These are phyloP conservation scores for Chlamydomonas sp. DNA, from an alignment of 139 green algal genomes.

Conservation along the genomic window DNA sequence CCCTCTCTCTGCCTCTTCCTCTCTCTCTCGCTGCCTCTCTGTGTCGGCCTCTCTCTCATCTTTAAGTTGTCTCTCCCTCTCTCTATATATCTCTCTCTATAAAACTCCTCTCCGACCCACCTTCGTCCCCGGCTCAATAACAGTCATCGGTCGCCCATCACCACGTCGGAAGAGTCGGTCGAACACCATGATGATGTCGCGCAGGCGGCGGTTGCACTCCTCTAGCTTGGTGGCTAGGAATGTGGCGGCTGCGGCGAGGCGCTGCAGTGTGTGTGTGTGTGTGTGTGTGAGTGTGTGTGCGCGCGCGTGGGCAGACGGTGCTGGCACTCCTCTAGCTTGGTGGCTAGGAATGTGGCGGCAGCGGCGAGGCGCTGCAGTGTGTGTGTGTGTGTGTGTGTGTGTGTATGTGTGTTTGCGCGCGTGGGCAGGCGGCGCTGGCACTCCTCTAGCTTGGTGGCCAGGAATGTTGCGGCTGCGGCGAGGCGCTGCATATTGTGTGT, in stretches of 20 bases:
- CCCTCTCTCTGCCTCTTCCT: too few relatives aligned
- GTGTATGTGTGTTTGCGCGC: too few relatives aligned
- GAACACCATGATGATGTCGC: constrained; percentile 69
- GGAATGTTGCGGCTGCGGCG: too few relatives aligned
- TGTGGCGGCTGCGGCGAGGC: constrained; percentile 53
- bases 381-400: too few relatives aligned
- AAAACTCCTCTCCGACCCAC: constrained; percentile 25
- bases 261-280: too few relatives aligned
- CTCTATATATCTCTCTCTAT: background rate
- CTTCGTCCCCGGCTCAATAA: constrained; percentile 58
- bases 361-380: constrained; percentile 60
- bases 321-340: constrained; percentile 84
- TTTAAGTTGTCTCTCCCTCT: too few relatives aligned
- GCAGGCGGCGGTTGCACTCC: constrained; percentile 45
- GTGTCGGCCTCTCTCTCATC: too few relatives aligned
- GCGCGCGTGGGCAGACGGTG: constrained; percentile 16
- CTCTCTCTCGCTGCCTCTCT: too few relatives aligned
- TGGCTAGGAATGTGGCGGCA: constrained; percentile 64
- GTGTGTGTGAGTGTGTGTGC: too few relatives aligned
- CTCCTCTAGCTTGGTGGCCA: too few relatives aligned
- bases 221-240: constrained; percentile 88
- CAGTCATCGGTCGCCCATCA: background rate
- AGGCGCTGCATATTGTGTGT: too few relatives aligned
- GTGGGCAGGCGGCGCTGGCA: too few relatives aligned
- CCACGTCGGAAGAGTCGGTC: constrained; percentile 42